A percentile compares a stretch with the other conserved stretches of the same genome.
Conservation (phyloP, 140 eudicot genomes). For the Stevia rebaudiana region DNA sequence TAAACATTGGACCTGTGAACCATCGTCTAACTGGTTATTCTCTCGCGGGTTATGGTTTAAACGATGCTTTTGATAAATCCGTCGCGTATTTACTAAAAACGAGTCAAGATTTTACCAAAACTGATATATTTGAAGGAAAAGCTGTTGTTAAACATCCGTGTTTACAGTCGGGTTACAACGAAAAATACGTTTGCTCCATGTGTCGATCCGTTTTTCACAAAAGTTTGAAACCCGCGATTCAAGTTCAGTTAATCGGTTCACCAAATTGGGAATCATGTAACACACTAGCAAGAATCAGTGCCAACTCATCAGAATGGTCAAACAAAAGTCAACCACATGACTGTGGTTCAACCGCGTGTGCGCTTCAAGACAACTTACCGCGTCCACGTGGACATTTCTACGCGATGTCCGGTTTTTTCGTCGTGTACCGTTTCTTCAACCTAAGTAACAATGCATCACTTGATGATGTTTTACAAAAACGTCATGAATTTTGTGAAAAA, state of each 20-base stretch:
- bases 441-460: slow-evolving; percentile 64
- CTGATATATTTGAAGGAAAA: slow-evolving; percentile 47
- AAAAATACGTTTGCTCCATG: slow-evolving; percentile 54
- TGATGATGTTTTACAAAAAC: slow-evolving; percentile 67
- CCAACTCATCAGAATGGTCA: slow-evolving; percentile 85
- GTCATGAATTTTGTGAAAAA: slow-evolving; percentile 62
- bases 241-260: slow-evolving; percentile 58
- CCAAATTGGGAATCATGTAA: slow-evolving; percentile 88
- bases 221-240: slow-evolving; percentile 36
- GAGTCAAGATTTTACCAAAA: slow-evolving; percentile 33
- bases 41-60: slow-evolving; percentile 83
- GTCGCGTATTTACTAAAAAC: slow-evolving; percentile 63
- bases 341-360: slow-evolving; percentile 78
- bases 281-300: slow-evolving; percentile 61
- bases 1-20: slow-evolving; percentile 77
- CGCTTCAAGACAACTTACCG: slow-evolving; percentile 64
- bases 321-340: slow-evolving; percentile 50
- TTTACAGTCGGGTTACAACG: slow-evolving; percentile 71
- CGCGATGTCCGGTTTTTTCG: slow-evolving; percentile 90
- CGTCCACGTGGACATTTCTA: slow-evolving; percentile 80
- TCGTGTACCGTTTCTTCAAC: slow-evolving; percentile 88
- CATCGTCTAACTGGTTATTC: slow-evolving; percentile 91
- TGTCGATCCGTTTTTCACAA: slow-evolving; percentile 49
- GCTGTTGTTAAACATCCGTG: slow-evolving; percentile 74
- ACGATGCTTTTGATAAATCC: slow-evolving; percentile 93